phyloP scores from a whole-genome alignment of 2,329 filamentous ascomycete genomes.

The Incumbomyces lentus region DNA sequence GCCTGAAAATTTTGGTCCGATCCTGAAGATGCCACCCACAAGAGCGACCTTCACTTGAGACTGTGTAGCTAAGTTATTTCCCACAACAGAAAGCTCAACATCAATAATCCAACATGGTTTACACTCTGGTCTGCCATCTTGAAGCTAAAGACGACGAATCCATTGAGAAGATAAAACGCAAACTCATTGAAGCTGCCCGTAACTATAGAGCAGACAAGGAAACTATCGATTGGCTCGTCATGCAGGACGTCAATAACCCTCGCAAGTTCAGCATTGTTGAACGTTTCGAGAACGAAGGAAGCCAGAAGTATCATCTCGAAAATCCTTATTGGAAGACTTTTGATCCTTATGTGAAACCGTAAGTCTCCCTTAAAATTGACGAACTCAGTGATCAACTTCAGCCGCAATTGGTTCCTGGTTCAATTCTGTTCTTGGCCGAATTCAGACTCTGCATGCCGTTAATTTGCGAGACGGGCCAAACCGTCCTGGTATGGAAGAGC shows the following conservation, averaged over 20 bases:
- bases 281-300: slow-evolving; percentile 56
- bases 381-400: not conserved
- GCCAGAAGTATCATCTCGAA: slow-evolving; percentile 53
- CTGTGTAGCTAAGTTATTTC: too few species aligned
- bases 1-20: too few species aligned
- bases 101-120: slow-evolving; percentile 16
- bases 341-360: slow-evolving; percentile 46
- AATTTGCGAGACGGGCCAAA: not conserved
- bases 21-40: too few species aligned
- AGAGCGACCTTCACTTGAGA: too few species aligned
- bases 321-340: slow-evolving; percentile 71
- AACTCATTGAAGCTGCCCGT: slow-evolving; percentile 63
- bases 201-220: slow-evolving; percentile 64
- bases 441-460: not conserved
- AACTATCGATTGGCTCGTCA: slow-evolving; percentile 63
- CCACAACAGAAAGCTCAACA: not conserved
- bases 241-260: slow-evolving; percentile 61
- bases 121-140: slow-evolving; percentile 32
- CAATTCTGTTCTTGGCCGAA: not conserved
- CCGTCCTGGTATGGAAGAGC: not conserved
- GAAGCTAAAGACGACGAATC: slow-evolving; percentile 57
- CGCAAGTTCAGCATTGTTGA: slow-evolving; percentile 67
- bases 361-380: not conserved
- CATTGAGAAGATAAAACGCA: slow-evolving; percentile 58
- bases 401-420: too few species aligned